These are phyloP conservation scores for Aspergillus ibericus DNA, from an alignment of 2,329 filamentous ascomycete species.

Conservation along the genomic window DNA sequence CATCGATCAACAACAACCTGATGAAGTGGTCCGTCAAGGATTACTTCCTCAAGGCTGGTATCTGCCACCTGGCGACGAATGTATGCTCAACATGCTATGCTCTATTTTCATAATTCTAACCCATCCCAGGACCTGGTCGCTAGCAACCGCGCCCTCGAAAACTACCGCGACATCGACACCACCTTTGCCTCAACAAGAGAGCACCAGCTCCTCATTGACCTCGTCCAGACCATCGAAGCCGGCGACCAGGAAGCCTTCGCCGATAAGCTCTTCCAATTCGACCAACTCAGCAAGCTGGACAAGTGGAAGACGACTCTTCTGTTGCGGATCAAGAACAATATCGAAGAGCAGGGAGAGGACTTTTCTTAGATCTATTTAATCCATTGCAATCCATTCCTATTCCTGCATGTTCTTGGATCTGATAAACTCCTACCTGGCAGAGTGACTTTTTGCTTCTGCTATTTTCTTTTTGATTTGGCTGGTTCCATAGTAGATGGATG, in stretches of 20 bases:
- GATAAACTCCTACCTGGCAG: not conserved
- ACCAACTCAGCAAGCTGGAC: slow-evolving; percentile 89
- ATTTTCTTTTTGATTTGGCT: not conserved
- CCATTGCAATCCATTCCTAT: not conserved
- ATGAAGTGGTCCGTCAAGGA: slow-evolving; percentile 95
- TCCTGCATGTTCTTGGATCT: not conserved
- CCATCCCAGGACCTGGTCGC: slow-evolving; percentile 67
- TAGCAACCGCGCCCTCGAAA: slow-evolving; percentile 74
- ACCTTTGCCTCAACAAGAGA: slow-evolving; percentile 77
- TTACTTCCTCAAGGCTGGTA: slow-evolving; percentile 89
- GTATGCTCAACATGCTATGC: slow-evolving; percentile 27
- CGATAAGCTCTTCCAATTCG: slow-evolving; percentile 84
- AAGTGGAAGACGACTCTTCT: slow-evolving; percentile 95
- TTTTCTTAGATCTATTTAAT: slow-evolving; percentile 56
- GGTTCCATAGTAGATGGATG: not conserved
- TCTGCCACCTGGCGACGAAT: slow-evolving; percentile 77
- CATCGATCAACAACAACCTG: slow-evolving; percentile 81
- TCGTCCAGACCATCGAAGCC: slow-evolving; percentile 71
- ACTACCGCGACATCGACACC: slow-evolving; percentile 77
- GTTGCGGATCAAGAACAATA: slow-evolving; percentile 77
- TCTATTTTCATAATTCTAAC: not conserved
- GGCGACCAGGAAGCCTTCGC: slow-evolving; percentile 80
- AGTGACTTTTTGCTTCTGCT: not conserved
- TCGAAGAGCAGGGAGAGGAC: slow-evolving; percentile 70
- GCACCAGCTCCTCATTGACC: slow-evolving; percentile 74